phyloP scores from a whole-genome alignment of 306 rosid species.

The Inga leiocalycina region DNA sequence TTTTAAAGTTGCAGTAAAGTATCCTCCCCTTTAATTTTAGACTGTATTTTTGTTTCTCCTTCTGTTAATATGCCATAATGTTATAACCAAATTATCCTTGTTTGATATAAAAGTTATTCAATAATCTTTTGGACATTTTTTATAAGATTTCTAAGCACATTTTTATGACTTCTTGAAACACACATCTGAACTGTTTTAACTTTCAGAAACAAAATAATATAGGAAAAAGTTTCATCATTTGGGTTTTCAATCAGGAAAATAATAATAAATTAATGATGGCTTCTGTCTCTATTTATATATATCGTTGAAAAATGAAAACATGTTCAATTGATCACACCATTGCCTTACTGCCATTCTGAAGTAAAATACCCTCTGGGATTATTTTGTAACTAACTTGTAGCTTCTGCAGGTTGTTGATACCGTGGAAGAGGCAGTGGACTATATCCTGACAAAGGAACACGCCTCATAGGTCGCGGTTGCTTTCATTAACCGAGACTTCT shows the following conservation, averaged over 20 bases:
- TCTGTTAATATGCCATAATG: background rate
- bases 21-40: background rate
- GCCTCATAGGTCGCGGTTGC: constrained; percentile 18
- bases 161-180: background rate
- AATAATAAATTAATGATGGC: no score
- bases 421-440: constrained; percentile 29
- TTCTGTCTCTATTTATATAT: no score
- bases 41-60: background rate
- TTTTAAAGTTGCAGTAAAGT: background rate
- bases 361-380: background rate
- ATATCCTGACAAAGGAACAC: constrained; percentile 42
- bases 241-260: no score
- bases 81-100: background rate
- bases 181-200: background rate
- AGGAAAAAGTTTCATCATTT: no score
- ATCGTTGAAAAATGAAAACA: background rate
- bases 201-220: no score
- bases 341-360: background rate
- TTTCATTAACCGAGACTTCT: constrained; percentile 20
- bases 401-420: constrained; percentile 73
- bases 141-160: no score
- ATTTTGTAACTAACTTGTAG: background rate
- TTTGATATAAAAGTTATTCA: no score
- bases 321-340: background rate
- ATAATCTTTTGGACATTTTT: no score